Percentiles rank a stretch among this genome's conserved stretches.
Evolutionary conservation across 2,329 filamentous ascomycete genomes (phyloP).

Genomic region (Dothistroma pini): DNA sequence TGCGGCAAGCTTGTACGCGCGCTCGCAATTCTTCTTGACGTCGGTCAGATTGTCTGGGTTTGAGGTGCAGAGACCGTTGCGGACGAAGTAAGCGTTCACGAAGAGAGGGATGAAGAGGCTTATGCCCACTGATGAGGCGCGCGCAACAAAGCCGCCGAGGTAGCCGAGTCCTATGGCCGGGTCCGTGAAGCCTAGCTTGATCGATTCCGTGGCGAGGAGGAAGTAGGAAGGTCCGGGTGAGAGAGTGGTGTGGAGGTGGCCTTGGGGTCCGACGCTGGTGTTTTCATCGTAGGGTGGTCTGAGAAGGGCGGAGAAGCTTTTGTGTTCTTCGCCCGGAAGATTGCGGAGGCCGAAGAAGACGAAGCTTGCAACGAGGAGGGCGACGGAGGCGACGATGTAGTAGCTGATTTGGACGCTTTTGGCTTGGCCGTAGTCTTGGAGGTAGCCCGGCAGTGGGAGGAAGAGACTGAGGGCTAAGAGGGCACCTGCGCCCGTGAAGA

Average conservation of each 20-base stretch:
- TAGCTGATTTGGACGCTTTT: conserved; percentile 79
- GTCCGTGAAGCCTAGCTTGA: conserved; percentile 66
- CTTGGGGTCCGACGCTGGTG: conserved; percentile 23
- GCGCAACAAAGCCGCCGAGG: conserved; percentile 88
- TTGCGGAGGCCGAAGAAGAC: conserved; percentile 74
- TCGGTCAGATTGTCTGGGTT: conserved; percentile 48
- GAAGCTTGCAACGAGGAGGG: conserved; percentile 67
- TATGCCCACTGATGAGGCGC: conserved; percentile 91
- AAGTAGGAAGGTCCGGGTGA: conserved; percentile 55
- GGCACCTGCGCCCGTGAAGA: conserved; percentile 90
- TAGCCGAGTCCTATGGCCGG: conserved; percentile 81
- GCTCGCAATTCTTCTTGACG: conserved; percentile 78
- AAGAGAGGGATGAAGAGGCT: conserved; percentile 92
- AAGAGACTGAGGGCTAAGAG: conserved; percentile 79
- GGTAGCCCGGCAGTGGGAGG: conserved; percentile 78
- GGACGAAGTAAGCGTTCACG: conserved; percentile 85
- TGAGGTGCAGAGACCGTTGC: conserved; percentile 69
- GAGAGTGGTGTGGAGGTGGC: conserved; percentile 25
- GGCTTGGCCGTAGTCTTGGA: conserved; percentile 67
- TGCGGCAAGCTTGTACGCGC: conserved; percentile 83
- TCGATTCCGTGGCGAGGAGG: conserved; percentile 39
- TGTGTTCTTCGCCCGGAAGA: conserved; percentile 69
- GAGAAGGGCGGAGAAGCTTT: conserved; percentile 57
- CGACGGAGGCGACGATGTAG: conserved; percentile 74
- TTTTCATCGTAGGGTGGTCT: conserved; percentile 32